These are phyloP conservation scores for Petunia secreta DNA, from an alignment of 257 asterid species.

Conservation along the genomic window DNA sequence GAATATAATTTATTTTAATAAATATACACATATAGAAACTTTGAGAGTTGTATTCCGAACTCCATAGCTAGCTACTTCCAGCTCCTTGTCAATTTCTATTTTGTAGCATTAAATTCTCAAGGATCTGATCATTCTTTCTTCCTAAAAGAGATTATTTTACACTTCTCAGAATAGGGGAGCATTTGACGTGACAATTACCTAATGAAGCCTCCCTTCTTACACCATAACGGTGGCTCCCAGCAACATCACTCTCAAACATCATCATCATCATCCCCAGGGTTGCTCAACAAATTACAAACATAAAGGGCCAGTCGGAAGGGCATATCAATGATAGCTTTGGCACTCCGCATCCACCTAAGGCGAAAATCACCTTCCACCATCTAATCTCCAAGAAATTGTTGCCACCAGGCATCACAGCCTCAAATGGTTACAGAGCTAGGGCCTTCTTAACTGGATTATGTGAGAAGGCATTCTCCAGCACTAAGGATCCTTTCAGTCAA, in stretches of 20 bases:
- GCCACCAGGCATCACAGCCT: conserved; percentile 3
- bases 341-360: neutral
- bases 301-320: neutral
- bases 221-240: neutral
- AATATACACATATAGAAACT: neutral
- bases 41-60: neutral
- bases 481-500: neutral
- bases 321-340: neutral
- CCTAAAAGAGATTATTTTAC: neutral
- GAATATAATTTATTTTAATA: too few species aligned
- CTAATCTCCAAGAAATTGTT: conserved; percentile 17
- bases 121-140: conserved; percentile 3
- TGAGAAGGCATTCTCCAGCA: neutral
- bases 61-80: neutral
- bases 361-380: neutral
- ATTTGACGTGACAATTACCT: neutral
- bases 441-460: neutral
- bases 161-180: neutral
- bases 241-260: neutral
- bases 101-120: neutral
- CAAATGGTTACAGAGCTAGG: neutral
- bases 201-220: neutral
- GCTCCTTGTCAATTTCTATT: conserved; percentile 4
- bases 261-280: neutral
- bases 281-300: neutral